These are phyloP conservation scores for Moesziomyces globuligerus DNA, from an alignment of 1,284 basidiomycete species.

Conservation along the genomic window DNA sequence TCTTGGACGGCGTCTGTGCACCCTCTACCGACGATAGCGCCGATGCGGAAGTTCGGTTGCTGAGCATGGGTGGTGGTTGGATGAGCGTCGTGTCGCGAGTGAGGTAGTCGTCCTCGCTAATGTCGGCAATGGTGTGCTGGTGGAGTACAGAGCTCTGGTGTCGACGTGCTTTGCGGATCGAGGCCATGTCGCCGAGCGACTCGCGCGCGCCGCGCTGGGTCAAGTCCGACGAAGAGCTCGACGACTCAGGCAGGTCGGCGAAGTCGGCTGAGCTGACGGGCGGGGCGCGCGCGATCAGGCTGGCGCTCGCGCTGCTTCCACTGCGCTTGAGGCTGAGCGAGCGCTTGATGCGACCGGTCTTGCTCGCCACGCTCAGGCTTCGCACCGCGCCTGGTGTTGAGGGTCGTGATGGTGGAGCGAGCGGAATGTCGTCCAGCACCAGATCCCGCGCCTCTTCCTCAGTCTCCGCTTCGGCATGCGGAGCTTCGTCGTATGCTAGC, in stretches of 20 bases:
- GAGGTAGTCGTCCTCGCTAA: conserved; percentile 35
- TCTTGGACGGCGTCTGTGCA: conserved; percentile 9
- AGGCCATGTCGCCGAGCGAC: conserved; percentile 28
- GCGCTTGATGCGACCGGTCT: conserved; percentile 33
- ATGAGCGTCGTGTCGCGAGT: conserved; percentile 15
- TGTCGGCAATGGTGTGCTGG: conserved; percentile 15
- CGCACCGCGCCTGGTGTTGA: conserved; percentile 16
- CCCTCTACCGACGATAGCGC: not conserved
- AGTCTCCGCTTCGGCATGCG: conserved; percentile 7
- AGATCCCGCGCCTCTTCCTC: conserved; percentile 34
- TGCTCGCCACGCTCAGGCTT: conserved; percentile 28
- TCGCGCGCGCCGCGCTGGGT: conserved; percentile 3
- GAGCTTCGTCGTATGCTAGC: not conserved
- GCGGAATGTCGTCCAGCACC: conserved; percentile 13
- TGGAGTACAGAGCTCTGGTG: conserved; percentile 15
- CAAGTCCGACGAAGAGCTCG: conserved; percentile 22
- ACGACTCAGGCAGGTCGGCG: conserved; percentile 27
- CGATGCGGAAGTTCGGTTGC: not conserved
- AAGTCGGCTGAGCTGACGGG: conserved; percentile 51
- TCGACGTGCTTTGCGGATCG: conserved; percentile 29
- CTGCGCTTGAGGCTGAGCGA: conserved; percentile 46
- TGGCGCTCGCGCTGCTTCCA: conserved; percentile 24
- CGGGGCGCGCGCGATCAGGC: conserved; percentile 41
- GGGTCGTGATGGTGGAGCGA: conserved; percentile 4
- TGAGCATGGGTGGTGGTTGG: conserved; percentile 3